Evolutionary conservation across 2,329 filamentous ascomycete species (phyloP).

Genomic region (Cercospora berteroae): DNA sequence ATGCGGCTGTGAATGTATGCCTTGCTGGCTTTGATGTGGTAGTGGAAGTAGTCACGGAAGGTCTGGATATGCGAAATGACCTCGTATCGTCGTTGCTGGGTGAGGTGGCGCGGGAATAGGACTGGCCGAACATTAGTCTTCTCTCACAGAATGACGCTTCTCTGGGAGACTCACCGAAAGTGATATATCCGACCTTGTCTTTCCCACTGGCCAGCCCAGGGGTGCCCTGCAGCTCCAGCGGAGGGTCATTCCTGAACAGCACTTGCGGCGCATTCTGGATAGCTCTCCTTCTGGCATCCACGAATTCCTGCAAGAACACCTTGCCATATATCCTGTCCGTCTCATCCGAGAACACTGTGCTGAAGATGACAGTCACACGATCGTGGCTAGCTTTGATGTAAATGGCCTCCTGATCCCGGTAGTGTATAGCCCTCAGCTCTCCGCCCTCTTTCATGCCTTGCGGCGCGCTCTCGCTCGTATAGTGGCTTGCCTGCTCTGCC

Average conservation of each 20-base stretch:
- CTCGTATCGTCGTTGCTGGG: constrained; percentile 82
- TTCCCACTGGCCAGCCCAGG: constrained; percentile 76
- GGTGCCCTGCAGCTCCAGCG: constrained; percentile 83
- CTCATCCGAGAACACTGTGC: constrained; percentile 95
- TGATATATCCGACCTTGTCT: constrained; percentile 93
- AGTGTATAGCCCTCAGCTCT: constrained; percentile 93
- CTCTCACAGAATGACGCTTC: background rate
- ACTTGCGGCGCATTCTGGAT: constrained; percentile 99
- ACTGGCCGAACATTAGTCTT: constrained; percentile 53
- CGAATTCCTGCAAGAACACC: constrained; percentile 98
- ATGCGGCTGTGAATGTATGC: constrained; percentile 98
- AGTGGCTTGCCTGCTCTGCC: constrained; percentile 84
- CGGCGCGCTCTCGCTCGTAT: constrained; percentile 89
- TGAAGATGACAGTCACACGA: constrained; percentile 97
- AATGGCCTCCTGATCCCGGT: constrained; percentile 97
- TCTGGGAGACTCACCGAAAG: constrained; percentile 68
- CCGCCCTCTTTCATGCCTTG: constrained; percentile 87
- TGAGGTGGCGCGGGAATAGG: constrained; percentile 91
- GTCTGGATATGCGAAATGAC: constrained; percentile 99
- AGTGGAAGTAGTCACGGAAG: constrained; percentile 99
- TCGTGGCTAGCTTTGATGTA: constrained; percentile 98
- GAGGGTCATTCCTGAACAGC: constrained; percentile 90
- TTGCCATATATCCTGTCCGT: constrained; percentile 97
- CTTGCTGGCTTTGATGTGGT: constrained; percentile 99
- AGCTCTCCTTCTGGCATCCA: constrained; percentile 88